Evolutionary conservation across 441 rosid species (phyloP), one percentile per base, ranked within the genome.

Genomic region (Biscutella auriculata): DNA sequence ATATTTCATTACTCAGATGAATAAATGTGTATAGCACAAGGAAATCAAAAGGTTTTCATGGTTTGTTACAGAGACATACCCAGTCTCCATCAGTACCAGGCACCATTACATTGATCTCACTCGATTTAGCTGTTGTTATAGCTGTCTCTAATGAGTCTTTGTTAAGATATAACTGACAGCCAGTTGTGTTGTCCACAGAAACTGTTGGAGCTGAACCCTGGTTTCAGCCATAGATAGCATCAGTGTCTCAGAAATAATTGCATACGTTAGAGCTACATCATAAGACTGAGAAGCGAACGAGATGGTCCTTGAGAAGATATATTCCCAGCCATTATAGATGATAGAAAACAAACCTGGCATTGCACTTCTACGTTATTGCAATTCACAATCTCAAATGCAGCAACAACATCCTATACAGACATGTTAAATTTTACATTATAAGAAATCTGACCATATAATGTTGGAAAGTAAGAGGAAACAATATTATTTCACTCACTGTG

Each of bases 171-270:
- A 93, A 67, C 71, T 87, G 98, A 73, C 97, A 89, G 45, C 92
- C 96, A 29, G 74, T 71, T 0, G 98, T 87, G 76, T 88, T 88
- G 79, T 93, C 97, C 69, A 88, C 90, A 40, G 97, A 93, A 46
- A 93, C 72, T 39, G 96, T 80, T 51, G 98, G 98, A 71, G 98
- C 95, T 42, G 92, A 82, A 53, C 98, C 98, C 98, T 93, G 66
- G 2, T 19, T 70, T 67, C 25, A 51, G 43, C 48, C 64, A 65
- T 39, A 59, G 42, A 59, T 48, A 53, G 27, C 57, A 67, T 60
- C 16, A 60, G 52, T 25, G 16, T 45, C 14, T 10, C 15, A 3
- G 4, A 4, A 8, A 50, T 25, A 6, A 4, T 21, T 63, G 36
- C 57, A 47, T n/a, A 8, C 2, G 3, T 25, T 3, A 47, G 29